These are phyloP conservation scores for Rhazya stricta DNA, from an alignment of 257 asterid genomes.

Conservation along the genomic window DNA sequence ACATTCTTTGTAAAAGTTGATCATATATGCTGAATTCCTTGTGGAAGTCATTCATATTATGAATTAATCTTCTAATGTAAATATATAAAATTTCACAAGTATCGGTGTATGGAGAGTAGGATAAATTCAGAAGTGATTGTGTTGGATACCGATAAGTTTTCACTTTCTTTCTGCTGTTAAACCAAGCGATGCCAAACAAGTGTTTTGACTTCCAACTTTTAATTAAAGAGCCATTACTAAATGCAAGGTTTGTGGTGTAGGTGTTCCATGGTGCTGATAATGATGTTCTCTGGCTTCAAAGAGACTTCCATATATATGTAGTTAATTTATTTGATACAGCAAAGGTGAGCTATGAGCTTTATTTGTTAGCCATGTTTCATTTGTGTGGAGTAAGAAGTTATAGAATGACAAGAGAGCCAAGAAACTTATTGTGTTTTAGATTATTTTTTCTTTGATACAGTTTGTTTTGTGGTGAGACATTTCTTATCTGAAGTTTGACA, in stretches of 20 bases:
- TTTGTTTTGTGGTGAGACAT: background rate
- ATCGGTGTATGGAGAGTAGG: background rate
- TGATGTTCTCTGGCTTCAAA: slow-evolving; percentile 97
- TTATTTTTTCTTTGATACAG: slow-evolving; percentile 4
- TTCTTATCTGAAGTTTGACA: background rate
- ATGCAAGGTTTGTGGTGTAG: slow-evolving; percentile 34
- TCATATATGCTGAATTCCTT: background rate
- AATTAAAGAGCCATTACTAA: background rate
- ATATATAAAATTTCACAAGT: background rate
- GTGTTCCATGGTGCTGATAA: slow-evolving; percentile 97
- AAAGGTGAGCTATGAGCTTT: slow-evolving; percentile 47
- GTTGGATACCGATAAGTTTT: background rate
- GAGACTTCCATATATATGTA: slow-evolving; percentile 91
- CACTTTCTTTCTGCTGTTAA: background rate
- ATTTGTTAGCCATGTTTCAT: slow-evolving; percentile 9
- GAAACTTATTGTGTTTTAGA: background rate
- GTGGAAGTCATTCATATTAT: background rate
- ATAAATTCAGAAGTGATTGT: background rate
- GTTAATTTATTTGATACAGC: slow-evolving; percentile 94
- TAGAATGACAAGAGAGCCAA: background rate
- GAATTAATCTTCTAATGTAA: background rate
- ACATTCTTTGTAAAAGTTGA: background rate
- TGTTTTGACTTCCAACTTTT: background rate
- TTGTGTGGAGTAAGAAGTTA: background rate
- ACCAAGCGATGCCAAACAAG: background rate